phyloP scores from a whole-genome alignment of 352 stramenopile species.

The Pythium utonaiense region DNA sequence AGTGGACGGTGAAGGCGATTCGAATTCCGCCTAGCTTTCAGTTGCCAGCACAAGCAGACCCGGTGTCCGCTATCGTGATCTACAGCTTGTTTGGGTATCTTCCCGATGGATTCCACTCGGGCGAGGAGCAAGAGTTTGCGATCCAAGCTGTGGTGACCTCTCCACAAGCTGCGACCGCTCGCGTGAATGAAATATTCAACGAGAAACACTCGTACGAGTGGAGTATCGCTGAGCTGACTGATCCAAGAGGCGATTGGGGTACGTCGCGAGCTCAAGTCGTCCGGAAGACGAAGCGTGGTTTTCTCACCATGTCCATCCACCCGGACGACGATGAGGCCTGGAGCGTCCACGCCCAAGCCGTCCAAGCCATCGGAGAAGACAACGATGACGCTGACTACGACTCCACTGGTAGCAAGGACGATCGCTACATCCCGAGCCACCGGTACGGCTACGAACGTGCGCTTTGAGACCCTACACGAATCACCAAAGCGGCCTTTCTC shows the following conservation, averaged over 20 bases:
- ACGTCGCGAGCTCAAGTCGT: neutral
- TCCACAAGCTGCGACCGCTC: neutral
- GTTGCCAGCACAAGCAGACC: neutral
- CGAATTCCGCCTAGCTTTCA: neutral
- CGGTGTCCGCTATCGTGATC: neutral
- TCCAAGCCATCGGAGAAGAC: neutral
- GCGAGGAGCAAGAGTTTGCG: neutral
- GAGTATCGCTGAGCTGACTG: conserved; percentile 3
- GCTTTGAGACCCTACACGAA: too few relatives aligned
- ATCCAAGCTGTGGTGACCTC: neutral
- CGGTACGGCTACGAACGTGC: too few relatives aligned
- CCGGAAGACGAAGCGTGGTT: neutral
- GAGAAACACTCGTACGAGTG: conserved; percentile 7
- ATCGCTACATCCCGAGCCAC: too few relatives aligned
- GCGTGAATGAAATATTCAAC: conserved; percentile 1
- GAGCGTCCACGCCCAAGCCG: conserved; percentile 2
- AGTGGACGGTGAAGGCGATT: conserved; percentile 9
- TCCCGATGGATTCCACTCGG: conserved; percentile 10
- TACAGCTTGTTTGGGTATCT: conserved; percentile 8
- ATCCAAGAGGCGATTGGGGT: neutral
- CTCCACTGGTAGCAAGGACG: too few relatives aligned
- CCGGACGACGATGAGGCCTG: conserved; percentile 1
- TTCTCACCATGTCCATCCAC: conserved; percentile 3
- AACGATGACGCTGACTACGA: neutral
- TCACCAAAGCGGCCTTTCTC: too few relatives aligned